These are phyloP conservation scores for Rutidosis leptorrhynchoides DNA, from an alignment of 129 eudicot genomes.

Conservation along the genomic window DNA sequence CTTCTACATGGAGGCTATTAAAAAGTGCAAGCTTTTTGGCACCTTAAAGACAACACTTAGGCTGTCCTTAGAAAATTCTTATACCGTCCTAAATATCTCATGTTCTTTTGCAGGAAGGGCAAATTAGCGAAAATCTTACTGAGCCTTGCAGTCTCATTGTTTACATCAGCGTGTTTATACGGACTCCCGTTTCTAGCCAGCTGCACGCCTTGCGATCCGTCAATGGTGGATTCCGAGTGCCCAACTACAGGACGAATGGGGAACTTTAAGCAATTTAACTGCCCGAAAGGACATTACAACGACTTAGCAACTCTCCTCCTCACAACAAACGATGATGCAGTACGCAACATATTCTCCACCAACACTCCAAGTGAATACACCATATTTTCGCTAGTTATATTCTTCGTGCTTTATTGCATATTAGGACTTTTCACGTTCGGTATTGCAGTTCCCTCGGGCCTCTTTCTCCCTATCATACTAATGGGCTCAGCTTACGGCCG, in stretches of 20 bases:
- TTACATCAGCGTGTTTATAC: constrained; percentile 83
- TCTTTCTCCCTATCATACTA: constrained; percentile 90
- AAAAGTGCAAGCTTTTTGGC: too few species aligned
- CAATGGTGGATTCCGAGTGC: constrained; percentile 48
- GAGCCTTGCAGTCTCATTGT: constrained; percentile 61
- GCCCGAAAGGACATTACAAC: constrained; percentile 92
- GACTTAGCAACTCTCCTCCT: constrained; percentile 93
- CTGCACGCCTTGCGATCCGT: constrained; percentile 75
- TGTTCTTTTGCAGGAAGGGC: constrained; percentile 67
- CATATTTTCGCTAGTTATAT: constrained; percentile 51
- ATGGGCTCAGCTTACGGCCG: constrained; percentile 99
- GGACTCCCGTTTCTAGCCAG: constrained; percentile 89
- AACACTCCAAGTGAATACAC: constrained; percentile 70
- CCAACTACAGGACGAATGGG: constrained; percentile 73
- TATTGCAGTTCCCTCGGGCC: constrained; percentile 94
- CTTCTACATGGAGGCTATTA: too few species aligned
- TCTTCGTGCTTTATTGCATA: constrained; percentile 71
- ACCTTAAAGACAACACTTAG: too few species aligned
- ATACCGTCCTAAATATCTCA: not conserved
- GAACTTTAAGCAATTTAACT: constrained; percentile 92
- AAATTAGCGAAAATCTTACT: constrained; percentile 69
- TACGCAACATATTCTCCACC: constrained; percentile 82
- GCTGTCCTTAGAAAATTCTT: too few species aligned
- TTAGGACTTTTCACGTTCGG: constrained; percentile 92
- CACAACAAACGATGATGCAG: constrained; percentile 95